These are phyloP conservation scores for Lichtheimia ornata DNA, from an alignment of 371 early-diverging fungal species.

Conservation along the genomic window DNA sequence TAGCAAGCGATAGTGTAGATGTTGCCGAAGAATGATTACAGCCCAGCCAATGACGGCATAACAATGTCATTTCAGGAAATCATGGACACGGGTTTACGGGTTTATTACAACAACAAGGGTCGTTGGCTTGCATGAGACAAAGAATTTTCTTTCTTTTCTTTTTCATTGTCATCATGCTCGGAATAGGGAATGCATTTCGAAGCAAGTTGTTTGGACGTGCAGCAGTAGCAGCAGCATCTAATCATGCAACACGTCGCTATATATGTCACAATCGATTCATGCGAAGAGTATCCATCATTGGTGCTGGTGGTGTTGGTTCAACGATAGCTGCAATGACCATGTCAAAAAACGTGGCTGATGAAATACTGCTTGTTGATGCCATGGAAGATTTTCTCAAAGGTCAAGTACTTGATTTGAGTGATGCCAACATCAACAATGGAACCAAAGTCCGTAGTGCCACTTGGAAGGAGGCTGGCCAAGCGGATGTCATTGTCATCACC, in stretches of 20 bases:
- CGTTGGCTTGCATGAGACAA: not conserved
- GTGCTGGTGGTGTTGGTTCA: constrained; percentile 83
- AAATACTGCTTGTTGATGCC: constrained; percentile 77
- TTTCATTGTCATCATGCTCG: not conserved
- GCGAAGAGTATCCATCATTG: constrained; percentile 65
- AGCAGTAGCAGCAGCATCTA: not conserved
- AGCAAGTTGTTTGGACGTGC: not conserved
- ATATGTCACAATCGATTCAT: not conserved
- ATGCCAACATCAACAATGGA: constrained; percentile 68
- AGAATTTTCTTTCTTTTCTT: not conserved
- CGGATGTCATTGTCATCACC: constrained; percentile 84
- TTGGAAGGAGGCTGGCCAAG: constrained; percentile 76
- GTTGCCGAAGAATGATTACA: too few species aligned
- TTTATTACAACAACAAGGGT: not conserved
- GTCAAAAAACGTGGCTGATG: constrained; percentile 65
- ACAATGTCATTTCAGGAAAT: too few species aligned
- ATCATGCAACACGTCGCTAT: not conserved
- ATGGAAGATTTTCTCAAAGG: constrained; percentile 65
- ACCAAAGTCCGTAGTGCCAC: constrained; percentile 64
- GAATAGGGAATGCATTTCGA: not conserved
- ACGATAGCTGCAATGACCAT: constrained; percentile 74
- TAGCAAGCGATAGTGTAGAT: too few species aligned
- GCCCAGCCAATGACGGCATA: too few species aligned
- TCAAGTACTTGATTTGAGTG: constrained; percentile 79
- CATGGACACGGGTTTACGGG: too few species aligned